These are phyloP conservation scores for Pleodorina starrii DNA, from an alignment of 139 green algal genomes.

Conservation along the genomic window DNA sequence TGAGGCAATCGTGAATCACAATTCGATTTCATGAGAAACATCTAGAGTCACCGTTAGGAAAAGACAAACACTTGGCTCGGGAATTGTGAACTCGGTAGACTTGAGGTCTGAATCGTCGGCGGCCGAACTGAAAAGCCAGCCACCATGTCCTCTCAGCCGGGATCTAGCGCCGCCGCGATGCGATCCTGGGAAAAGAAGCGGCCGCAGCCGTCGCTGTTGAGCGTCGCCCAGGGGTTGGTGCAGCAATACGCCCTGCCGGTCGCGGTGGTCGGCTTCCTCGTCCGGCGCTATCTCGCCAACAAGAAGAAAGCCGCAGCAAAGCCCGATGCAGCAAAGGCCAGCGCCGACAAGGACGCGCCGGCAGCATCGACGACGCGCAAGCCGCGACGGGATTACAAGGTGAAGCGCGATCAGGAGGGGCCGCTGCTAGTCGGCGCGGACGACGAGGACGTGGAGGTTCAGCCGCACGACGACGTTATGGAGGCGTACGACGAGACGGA, in stretches of 20 bases:
- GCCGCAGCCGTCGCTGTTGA: background rate
- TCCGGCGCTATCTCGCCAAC: background rate
- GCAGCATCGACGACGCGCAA: background rate
- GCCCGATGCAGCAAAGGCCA: background rate
- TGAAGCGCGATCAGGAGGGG: constrained; percentile 33
- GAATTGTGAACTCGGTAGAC: too few species aligned
- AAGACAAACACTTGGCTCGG: too few species aligned
- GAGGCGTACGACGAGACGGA: constrained; percentile 47
- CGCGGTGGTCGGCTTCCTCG: background rate
- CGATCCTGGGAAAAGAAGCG: constrained; percentile 20
- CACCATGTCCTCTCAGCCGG: background rate
- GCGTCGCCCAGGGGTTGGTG: background rate
- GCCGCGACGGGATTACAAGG: constrained; percentile 49
- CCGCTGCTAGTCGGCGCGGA: constrained; percentile 28
- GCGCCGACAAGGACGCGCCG: background rate
- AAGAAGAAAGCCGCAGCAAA: constrained; percentile 24
- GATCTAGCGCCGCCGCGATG: background rate
- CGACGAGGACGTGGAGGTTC: constrained; percentile 33
- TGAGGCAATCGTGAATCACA: too few species aligned
- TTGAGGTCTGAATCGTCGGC: background rate
- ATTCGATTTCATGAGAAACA: too few species aligned
- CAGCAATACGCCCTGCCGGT: constrained; percentile 18
- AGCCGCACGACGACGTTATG: constrained; percentile 30
- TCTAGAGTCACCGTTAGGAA: too few species aligned
- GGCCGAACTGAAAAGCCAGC: background rate